Evolutionary conservation across 176 grass and related monocot genomes (phyloP).

Genomic region (Calamus simplicifolius): DNA sequence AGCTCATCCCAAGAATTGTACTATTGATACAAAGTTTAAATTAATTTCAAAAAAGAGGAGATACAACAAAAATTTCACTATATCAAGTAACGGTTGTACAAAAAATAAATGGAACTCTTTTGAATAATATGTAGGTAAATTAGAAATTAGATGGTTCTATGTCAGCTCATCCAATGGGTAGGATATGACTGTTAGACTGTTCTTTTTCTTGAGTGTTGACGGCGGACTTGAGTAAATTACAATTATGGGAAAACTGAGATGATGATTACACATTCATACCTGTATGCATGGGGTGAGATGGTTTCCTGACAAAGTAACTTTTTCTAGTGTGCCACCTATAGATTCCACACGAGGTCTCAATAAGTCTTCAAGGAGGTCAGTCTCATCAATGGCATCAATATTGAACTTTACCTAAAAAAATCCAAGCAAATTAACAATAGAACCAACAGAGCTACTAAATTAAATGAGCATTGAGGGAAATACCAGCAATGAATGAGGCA

Average conservation of each 20-base stretch:
- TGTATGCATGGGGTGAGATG: constrained; percentile 92
- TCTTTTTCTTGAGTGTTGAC: too few relatives aligned
- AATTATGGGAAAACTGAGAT: background rate
- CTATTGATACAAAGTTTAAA: too few relatives aligned
- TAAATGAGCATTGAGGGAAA: background rate
- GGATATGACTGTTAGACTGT: too few relatives aligned
- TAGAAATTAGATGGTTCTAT: too few relatives aligned
- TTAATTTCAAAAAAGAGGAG: too few relatives aligned
- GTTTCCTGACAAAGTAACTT: constrained; percentile 59
- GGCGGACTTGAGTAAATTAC: background rate
- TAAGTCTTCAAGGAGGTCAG: constrained; percentile 63
- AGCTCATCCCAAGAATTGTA: too few relatives aligned
- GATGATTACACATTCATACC: constrained; percentile 21
- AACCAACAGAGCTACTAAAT: background rate
- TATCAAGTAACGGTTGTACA: too few relatives aligned
- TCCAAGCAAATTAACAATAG: background rate
- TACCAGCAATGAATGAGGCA: constrained; percentile 76
- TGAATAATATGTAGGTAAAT: too few relatives aligned
- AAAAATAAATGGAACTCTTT: too few relatives aligned
- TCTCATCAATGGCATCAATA: constrained; percentile 74
- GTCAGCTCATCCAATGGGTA: too few relatives aligned
- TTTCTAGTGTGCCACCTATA: constrained; percentile 58
- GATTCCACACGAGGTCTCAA: constrained; percentile 55
- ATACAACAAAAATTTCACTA: too few relatives aligned
- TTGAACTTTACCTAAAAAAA: constrained; percentile 77